Evolutionary conservation across 2,329 filamentous ascomycete genomes (phyloP), one percentile per base, ranked within the genome.

Genomic region (Passalora sequoiae): DNA sequence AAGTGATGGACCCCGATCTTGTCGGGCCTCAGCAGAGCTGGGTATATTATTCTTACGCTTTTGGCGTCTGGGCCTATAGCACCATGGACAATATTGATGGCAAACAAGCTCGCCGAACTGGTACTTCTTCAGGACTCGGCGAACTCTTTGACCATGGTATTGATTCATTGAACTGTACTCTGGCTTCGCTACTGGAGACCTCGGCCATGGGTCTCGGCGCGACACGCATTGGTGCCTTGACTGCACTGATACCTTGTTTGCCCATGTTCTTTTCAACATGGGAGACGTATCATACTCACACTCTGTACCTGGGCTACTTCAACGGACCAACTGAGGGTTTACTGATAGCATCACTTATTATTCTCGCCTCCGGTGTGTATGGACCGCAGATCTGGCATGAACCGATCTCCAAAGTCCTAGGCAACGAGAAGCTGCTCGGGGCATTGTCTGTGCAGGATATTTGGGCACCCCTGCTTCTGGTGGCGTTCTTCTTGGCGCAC

Each of bases 211-310:
- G 86, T 19, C 77, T 95, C 39, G 92, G 92, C 29, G 80, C 86
- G 3, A 87, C 86, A 13, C 83, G 81, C 51, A 80, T 87, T 15
- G 92, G 92, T 54, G 84, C 92, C 44, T 94, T 95, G 64, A 97
- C 92, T 1, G 89, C 89, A 1, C 73, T 98, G 31, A 81, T 91
- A 48, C 92, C 92, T 1, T 94, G 89, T 57, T 72, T 98, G 32
- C 87, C 92, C 47, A 98, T 98, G 92, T 98, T 95, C 74, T 96
- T 98, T 70, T 96, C 91, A 3, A 98, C 92, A 2, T 98, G 92
- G 92, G 92, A 98, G 70, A 98, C 92, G 1, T 98, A 96, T 66
- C 92, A 98, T 69, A 96, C 92, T 4, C 92, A 98, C 66, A 97
- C 92, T 0, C 73, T 98, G 4, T 98, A 95, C 66, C 80, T 98